Conservation (phyloP, 305 asterid species). For the Solanum hybrid region DNA sequence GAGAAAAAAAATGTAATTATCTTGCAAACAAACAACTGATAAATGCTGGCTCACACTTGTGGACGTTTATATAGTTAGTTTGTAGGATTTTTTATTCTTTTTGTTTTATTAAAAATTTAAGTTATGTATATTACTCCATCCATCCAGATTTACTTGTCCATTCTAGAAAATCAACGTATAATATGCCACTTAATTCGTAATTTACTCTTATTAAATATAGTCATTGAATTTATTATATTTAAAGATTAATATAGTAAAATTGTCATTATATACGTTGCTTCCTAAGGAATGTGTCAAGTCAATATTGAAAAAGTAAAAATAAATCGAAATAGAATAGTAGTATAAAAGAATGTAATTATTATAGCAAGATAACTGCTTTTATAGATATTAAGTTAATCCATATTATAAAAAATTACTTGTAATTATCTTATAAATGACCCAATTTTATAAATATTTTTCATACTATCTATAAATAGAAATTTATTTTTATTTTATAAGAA, state of each 20-base stretch:
- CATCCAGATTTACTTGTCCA: neutral
- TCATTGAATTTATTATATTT: neutral
- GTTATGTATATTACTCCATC: neutral
- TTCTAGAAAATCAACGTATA: neutral
- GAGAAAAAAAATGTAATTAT: neutral
- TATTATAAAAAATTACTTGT: neutral
- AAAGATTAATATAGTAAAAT: neutral
- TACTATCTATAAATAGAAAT: neutral
- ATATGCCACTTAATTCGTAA: neutral
- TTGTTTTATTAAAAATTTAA: neutral
- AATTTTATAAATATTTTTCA: neutral
- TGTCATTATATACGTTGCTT: neutral
- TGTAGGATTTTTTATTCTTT: neutral
- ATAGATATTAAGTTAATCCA: neutral
- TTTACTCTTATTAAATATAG: neutral
- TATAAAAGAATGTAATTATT: neutral
- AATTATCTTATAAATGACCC: neutral
- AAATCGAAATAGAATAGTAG: neutral
- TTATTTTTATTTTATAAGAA: neutral
- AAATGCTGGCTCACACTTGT: neutral
- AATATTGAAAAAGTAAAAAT: neutral
- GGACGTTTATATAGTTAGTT: constrained; percentile 1
- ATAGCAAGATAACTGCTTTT: neutral
- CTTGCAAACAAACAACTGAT: neutral
- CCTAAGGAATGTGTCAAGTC: neutral